These are phyloP conservation scores for Amauroascus niger DNA, from an alignment of 2,329 filamentous ascomycete species.

Conservation along the genomic window DNA sequence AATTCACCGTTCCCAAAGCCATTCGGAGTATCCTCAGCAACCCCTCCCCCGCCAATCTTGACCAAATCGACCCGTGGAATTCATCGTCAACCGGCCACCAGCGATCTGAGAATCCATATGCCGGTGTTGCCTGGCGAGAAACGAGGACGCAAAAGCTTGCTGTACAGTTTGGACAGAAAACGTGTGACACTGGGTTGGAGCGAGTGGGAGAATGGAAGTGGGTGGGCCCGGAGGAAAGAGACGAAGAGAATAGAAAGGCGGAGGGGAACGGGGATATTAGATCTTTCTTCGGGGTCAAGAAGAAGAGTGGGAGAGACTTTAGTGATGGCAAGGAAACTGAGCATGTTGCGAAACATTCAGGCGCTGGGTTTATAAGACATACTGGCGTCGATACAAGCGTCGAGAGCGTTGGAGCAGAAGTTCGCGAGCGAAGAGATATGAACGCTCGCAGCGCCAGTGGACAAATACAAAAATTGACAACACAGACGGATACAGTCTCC, in stretches of 20 bases:
- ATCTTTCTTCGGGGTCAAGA: slow-evolving; percentile 41
- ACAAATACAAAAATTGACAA: neutral
- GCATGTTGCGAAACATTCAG: neutral
- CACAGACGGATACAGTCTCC: neutral
- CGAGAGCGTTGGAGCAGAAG: neutral
- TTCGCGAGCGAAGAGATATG: neutral
- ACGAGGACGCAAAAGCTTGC: slow-evolving; percentile 15
- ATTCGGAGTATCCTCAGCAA: slow-evolving; percentile 20
- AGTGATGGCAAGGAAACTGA: neutral
- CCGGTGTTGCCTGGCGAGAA: slow-evolving; percentile 18
- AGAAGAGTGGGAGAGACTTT: slow-evolving; percentile 23
- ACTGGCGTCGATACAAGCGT: neutral
- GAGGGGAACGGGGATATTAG: slow-evolving; percentile 36
- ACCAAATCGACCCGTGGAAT: slow-evolving; percentile 20
- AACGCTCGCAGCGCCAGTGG: neutral
- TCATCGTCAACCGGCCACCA: slow-evolving; percentile 20
- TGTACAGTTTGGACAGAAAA: slow-evolving; percentile 14
- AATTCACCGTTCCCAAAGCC: slow-evolving; percentile 19
- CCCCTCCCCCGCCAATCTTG: slow-evolving; percentile 18
- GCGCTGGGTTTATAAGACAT: neutral
- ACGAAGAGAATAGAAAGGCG: slow-evolving; percentile 21
- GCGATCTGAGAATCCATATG: slow-evolving; percentile 16
- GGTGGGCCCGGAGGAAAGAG: slow-evolving; percentile 22
- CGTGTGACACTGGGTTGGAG: slow-evolving; percentile 30
- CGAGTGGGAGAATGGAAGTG: slow-evolving; percentile 45